phyloP scores from a whole-genome alignment of 805 yeast species.

The Metschnikowia drakensbergensis region DNA sequence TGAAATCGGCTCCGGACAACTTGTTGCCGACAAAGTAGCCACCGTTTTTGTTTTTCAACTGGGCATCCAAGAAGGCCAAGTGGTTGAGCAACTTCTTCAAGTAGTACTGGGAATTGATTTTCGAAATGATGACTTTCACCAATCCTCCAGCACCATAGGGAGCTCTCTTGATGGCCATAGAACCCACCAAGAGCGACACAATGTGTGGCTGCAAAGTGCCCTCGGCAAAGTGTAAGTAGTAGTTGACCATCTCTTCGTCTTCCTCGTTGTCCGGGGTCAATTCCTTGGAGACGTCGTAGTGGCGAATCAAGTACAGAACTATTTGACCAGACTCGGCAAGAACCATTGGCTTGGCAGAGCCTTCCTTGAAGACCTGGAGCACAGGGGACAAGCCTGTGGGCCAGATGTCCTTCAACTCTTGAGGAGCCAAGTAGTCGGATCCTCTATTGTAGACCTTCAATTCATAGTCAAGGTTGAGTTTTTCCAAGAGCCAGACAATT shows the following conservation, averaged over 20 bases:
- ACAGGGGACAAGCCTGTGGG: slow-evolving; percentile 39
- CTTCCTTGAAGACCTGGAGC: slow-evolving; percentile 14
- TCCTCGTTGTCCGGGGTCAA: slow-evolving; percentile 38
- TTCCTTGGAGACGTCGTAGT: slow-evolving; percentile 44
- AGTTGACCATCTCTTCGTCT: slow-evolving; percentile 24
- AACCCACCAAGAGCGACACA: slow-evolving; percentile 23
- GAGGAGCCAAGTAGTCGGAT: slow-evolving; percentile 29
- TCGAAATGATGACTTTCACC: slow-evolving; percentile 20
- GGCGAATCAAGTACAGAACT: slow-evolving; percentile 45
- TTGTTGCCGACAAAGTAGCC: slow-evolving; percentile 37
- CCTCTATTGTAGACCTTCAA: slow-evolving; percentile 28
- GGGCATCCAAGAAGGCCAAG: slow-evolving; percentile 28
- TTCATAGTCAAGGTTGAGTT: slow-evolving; percentile 31
- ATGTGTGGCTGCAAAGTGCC: slow-evolving; percentile 24
- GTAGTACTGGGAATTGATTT: slow-evolving; percentile 27
- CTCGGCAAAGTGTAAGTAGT: slow-evolving; percentile 25
- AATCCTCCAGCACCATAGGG: slow-evolving; percentile 27
- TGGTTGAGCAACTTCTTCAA: slow-evolving; percentile 22
- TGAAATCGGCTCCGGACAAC: slow-evolving; percentile 38
- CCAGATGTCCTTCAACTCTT: slow-evolving; percentile 28
- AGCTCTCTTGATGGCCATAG: slow-evolving; percentile 23
- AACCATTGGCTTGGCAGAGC: slow-evolving; percentile 16
- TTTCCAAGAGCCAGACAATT: slow-evolving; percentile 37
- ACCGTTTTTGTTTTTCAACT: slow-evolving; percentile 27
- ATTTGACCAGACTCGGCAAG: slow-evolving; percentile 63